phyloP scores from a whole-genome alignment of 2,329 filamentous ascomycete genomes.

The Alternaria infectoria region DNA sequence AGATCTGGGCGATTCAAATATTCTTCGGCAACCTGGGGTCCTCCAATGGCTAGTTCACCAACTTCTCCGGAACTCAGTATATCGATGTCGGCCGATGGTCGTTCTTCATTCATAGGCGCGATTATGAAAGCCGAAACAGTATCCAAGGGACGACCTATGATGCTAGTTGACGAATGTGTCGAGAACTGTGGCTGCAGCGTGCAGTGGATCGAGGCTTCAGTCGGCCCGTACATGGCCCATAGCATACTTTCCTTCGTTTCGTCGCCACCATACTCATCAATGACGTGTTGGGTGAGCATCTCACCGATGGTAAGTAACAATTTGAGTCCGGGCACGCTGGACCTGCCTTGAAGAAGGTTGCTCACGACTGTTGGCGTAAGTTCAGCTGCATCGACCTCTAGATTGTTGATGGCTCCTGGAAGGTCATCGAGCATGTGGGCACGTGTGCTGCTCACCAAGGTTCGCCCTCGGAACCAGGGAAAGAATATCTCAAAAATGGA shows the following conservation, averaged over 20 bases:
- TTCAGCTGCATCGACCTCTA: slow-evolving; percentile 83
- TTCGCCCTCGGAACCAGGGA: slow-evolving; percentile 74
- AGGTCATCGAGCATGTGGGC: slow-evolving; percentile 76
- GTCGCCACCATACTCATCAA: slow-evolving; percentile 77
- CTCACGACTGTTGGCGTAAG: slow-evolving; percentile 87
- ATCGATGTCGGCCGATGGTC: slow-evolving; percentile 46
- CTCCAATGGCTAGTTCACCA: slow-evolving; percentile 83
- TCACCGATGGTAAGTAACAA: slow-evolving; percentile 88
- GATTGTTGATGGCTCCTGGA: slow-evolving; percentile 65
- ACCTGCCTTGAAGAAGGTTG: slow-evolving; percentile 72
- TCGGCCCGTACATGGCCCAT: slow-evolving; percentile 94
- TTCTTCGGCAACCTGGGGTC: slow-evolving; percentile 76
- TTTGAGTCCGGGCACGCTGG: slow-evolving; percentile 70
- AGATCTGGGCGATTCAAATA: slow-evolving; percentile 84
- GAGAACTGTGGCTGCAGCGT: slow-evolving; percentile 72
- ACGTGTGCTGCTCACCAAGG: slow-evolving; percentile 74
- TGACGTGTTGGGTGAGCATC: slow-evolving; percentile 81
- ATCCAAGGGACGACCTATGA: slow-evolving; percentile 78
- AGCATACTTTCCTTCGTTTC: slow-evolving; percentile 66
- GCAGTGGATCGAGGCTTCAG: slow-evolving; percentile 90
- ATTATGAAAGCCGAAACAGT: slow-evolving; percentile 82
- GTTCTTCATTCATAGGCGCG: slow-evolving; percentile 48
- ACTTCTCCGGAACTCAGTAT: slow-evolving; percentile 70
- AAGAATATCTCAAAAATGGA: slow-evolving; percentile 97
- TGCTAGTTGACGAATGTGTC: slow-evolving; percentile 63